A percentile compares a stretch with the other conserved stretches of the same genome.
Evolutionary conservation across 139 green algal genomes (phyloP).

Genomic region (Chlamydomonas asymmetrica): DNA sequence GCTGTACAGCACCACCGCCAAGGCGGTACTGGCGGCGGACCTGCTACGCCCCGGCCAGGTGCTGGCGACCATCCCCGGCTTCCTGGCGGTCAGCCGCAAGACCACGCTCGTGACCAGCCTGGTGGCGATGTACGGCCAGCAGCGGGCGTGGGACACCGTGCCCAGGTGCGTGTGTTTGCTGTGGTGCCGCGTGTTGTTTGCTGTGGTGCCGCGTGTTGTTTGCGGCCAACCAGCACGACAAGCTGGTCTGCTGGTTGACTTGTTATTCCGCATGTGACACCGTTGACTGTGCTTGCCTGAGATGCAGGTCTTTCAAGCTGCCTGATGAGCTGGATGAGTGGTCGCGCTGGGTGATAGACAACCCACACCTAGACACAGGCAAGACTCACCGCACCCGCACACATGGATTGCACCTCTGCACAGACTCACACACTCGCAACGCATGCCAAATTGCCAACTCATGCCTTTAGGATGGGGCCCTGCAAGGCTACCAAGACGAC

Average conservation of each 20-base stretch:
- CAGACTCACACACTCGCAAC: no score
- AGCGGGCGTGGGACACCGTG: slow-evolving; percentile 43
- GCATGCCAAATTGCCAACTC: no score
- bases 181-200: no score
- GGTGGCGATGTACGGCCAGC: slow-evolving; percentile 42
- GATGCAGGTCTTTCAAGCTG: slow-evolving; percentile 53
- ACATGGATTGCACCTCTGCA: no score
- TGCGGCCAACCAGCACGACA: no score
- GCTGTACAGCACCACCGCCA: slow-evolving; percentile 60
- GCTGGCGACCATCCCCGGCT: slow-evolving; percentile 57
- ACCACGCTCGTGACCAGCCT: slow-evolving; percentile 53
- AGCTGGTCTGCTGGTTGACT: no score
- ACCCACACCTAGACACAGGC: slow-evolving; percentile 12
- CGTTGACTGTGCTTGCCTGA: no score
- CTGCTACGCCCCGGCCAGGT: slow-evolving; percentile 46
- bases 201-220: no score
- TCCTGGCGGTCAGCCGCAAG: slow-evolving; percentile 57
- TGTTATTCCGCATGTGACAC: no score
- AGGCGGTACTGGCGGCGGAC: slow-evolving; percentile 61
- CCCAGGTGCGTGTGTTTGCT: slow-evolving; percentile 27
- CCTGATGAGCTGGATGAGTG: slow-evolving; percentile 59
- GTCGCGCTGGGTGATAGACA: slow-evolving; percentile 19
- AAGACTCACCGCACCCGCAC: no score
- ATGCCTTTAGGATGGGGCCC: no score
- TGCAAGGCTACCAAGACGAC: no score